These are phyloP conservation scores for Coprinellus micaceus DNA, from an alignment of 768 basidiomycete genomes.

Conservation along the genomic window DNA sequence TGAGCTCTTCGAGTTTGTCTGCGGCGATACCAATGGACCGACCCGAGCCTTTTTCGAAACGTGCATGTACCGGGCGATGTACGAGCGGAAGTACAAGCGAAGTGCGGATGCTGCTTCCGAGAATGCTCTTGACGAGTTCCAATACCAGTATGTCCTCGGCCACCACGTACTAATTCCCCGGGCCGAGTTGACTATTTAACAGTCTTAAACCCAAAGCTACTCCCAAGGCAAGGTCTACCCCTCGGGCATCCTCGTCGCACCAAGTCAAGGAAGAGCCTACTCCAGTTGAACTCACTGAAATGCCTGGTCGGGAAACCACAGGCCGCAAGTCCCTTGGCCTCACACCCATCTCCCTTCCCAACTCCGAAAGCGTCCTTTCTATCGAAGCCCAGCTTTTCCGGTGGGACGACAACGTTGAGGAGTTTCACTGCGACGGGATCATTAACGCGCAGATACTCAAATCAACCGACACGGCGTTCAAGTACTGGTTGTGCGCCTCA, in stretches of 20 bases:
- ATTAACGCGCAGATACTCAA: conserved; percentile 53
- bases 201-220: too few species aligned
- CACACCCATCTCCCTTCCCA: conserved; percentile 15
- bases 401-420: conserved; percentile 52
- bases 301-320: conserved; percentile 9
- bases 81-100: conserved; percentile 82
- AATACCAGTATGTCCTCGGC: conserved; percentile 63
- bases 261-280: conserved; percentile 5
- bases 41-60: conserved; percentile 89
- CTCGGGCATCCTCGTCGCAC: not conserved
- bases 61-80: conserved; percentile 95
- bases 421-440: conserved; percentile 51
- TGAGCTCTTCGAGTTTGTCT: conserved; percentile 92
- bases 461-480: conserved; percentile 41
- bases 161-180: not conserved
- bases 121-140: conserved; percentile 71
- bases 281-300: not conserved
- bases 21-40: conserved; percentile 70
- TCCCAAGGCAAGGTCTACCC: too few species aligned
- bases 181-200: too few species aligned
- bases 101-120: conserved; percentile 68
- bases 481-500: conserved; percentile 58
- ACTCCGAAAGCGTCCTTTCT: conserved; percentile 30
- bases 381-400: conserved; percentile 56
- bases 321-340: conserved; percentile 1